phyloP scores from a whole-genome alignment of 495 filamentous ascomycete genomes.

The Hyaloscypha finlandica region DNA sequence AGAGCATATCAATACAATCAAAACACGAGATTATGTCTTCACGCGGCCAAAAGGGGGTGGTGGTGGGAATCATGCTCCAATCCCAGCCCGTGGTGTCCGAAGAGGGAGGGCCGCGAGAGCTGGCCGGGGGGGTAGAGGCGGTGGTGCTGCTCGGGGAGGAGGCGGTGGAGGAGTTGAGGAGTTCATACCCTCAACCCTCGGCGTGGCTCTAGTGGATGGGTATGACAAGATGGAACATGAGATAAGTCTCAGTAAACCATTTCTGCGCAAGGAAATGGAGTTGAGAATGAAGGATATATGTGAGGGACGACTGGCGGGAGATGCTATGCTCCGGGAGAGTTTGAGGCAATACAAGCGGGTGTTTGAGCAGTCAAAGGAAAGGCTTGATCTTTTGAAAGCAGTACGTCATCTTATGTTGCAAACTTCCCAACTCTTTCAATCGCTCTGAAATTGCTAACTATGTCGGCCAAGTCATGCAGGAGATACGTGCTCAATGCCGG shows the following conservation, averaged over 20 bases:
- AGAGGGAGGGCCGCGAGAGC: constrained; percentile 48
- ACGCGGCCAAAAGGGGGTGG: constrained; percentile 52
- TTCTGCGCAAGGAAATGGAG: constrained; percentile 97
- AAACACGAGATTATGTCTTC: constrained; percentile 81
- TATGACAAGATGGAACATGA: constrained; percentile 92
- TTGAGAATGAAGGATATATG: constrained; percentile 92
- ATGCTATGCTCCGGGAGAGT: constrained; percentile 75
- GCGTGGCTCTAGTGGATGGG: constrained; percentile 87
- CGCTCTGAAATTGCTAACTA: background rate
- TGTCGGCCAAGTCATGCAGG: constrained; percentile 24
- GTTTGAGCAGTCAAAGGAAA: constrained; percentile 72
- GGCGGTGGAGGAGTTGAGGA: constrained; percentile 66
- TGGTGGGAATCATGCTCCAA: constrained; percentile 39
- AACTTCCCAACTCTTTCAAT: background rate
- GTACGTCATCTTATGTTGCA: constrained; percentile 21
- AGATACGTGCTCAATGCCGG: constrained; percentile 30
- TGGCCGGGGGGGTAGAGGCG: constrained; percentile 41
- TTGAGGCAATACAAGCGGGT: constrained; percentile 83
- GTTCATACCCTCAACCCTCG: constrained; percentile 88
- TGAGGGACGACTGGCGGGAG: constrained; percentile 74
- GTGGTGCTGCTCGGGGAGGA: constrained; percentile 57
- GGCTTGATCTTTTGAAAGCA: constrained; percentile 70
- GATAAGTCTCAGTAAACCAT: constrained; percentile 92
- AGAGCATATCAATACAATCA: constrained; percentile 95
- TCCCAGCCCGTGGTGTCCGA: constrained; percentile 42